phyloP scores from a whole-genome alignment of 2,329 filamentous ascomycete species.

The Cercospora zeina region DNA sequence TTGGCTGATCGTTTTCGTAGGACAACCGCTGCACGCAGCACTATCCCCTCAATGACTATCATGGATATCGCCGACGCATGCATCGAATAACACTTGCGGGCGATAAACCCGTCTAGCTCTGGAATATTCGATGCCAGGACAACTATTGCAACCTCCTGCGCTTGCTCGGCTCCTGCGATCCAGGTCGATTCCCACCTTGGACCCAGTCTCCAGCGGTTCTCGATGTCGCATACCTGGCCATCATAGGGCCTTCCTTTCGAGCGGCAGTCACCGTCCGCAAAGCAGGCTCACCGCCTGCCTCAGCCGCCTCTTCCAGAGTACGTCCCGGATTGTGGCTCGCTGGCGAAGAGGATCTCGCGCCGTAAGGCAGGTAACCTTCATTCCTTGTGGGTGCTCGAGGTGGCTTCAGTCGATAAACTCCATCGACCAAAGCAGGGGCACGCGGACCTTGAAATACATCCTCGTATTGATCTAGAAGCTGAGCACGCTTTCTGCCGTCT shows the following conservation, averaged over 20 bases:
- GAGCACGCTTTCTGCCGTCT: neutral
- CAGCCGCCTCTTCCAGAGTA: neutral
- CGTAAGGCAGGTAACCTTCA: neutral
- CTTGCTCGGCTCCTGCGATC: neutral
- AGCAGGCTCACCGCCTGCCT: neutral
- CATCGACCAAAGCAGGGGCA: neutral
- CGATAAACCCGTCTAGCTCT: conserved; percentile 15
- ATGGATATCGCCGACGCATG: conserved; percentile 22
- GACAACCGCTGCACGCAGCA: conserved; percentile 29
- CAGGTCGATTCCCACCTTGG: neutral
- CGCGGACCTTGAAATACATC: neutral
- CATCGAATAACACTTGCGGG: conserved; percentile 23
- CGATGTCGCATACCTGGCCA: neutral
- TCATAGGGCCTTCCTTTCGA: neutral
- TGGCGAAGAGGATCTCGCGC: neutral
- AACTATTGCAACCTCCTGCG: neutral
- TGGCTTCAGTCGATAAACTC: neutral
- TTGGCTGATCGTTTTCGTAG: neutral
- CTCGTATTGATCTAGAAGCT: neutral
- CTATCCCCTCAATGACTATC: conserved; percentile 27
- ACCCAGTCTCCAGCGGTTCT: neutral
- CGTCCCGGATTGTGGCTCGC: neutral
- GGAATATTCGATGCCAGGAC: neutral
- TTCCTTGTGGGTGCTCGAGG: neutral
- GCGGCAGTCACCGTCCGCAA: neutral